Evolutionary conservation across 805 yeast species (phyloP).

Genomic region (Millerozyma acaciae): DNA sequence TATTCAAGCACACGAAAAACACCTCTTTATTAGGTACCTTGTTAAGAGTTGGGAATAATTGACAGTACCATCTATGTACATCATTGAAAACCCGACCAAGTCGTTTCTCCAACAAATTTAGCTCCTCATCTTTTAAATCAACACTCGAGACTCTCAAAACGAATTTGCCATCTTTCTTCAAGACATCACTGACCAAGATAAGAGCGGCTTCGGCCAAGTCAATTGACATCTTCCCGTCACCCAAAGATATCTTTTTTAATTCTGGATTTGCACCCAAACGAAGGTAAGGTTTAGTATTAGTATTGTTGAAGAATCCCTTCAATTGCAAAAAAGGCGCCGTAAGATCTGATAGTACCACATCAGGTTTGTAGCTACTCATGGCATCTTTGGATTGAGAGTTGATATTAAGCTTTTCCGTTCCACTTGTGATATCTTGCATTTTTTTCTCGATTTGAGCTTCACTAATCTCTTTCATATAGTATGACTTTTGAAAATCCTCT

Average conservation of each 20-base stretch:
- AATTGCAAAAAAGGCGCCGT: slow-evolving; percentile 31
- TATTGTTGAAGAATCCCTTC: slow-evolving; percentile 35
- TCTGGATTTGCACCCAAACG: slow-evolving; percentile 23
- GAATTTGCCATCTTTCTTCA: slow-evolving; percentile 28
- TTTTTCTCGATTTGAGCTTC: slow-evolving; percentile 21
- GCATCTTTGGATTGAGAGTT: slow-evolving; percentile 1
- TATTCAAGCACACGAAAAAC: slow-evolving; percentile 27
- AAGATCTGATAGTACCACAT: slow-evolving; percentile 36
- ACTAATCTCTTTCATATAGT: slow-evolving; percentile 23
- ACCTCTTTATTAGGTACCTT: slow-evolving; percentile 13
- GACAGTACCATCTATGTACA: slow-evolving; percentile 19
- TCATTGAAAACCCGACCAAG: slow-evolving; percentile 21
- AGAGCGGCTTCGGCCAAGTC: slow-evolving; percentile 41
- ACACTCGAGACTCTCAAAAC: slow-evolving; percentile 27
- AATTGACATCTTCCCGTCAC: slow-evolving; percentile 26
- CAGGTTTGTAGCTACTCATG: slow-evolving; percentile 25
- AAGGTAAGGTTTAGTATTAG: slow-evolving; percentile 31
- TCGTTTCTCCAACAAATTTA: slow-evolving; percentile 20
- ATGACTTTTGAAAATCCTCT: slow-evolving; percentile 16
- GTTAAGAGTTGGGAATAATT: too few relatives aligned
- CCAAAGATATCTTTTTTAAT: slow-evolving; percentile 21
- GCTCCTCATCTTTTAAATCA: slow-evolving; percentile 25
- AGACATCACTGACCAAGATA: slow-evolving; percentile 23
- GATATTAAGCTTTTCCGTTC: neutral
- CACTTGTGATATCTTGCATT: slow-evolving; percentile 9